Evolutionary conservation across 2,329 filamentous ascomycete genomes (phyloP).

Genomic region (Ploettnerulaceae sp.): DNA sequence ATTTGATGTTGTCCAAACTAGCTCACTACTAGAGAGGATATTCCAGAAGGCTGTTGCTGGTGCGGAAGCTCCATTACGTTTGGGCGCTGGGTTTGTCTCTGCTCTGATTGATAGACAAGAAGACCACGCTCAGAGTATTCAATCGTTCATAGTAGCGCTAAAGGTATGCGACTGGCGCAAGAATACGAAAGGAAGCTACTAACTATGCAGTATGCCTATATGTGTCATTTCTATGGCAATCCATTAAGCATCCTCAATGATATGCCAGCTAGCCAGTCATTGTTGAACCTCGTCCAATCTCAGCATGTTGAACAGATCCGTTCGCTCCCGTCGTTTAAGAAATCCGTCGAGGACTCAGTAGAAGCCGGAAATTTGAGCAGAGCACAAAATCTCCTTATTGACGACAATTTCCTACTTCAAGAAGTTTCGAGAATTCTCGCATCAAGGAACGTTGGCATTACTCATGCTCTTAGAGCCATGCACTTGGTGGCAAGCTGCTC

Average conservation of each 20-base stretch:
- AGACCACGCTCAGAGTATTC: constrained; percentile 72
- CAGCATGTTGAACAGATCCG: constrained; percentile 65
- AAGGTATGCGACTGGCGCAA: too few relatives aligned
- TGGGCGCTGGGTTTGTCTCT: constrained; percentile 60
- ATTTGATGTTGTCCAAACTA: constrained; percentile 72
- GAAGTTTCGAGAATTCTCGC: constrained; percentile 36
- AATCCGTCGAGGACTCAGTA: constrained; percentile 45
- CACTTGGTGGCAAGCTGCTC: constrained; percentile 39
- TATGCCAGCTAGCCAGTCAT: constrained; percentile 30
- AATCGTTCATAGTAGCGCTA: constrained; percentile 64
- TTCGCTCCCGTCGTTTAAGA: constrained; percentile 63
- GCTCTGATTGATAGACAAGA: constrained; percentile 66
- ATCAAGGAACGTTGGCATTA: constrained; percentile 38
- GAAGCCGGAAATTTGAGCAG: constrained; percentile 39
- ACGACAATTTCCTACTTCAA: constrained; percentile 48
- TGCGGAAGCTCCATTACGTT: constrained; percentile 49
- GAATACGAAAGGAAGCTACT: too few relatives aligned
- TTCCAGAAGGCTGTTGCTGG: constrained; percentile 62
- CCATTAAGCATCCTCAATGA: constrained; percentile 60
- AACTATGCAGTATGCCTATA: constrained; percentile 64
- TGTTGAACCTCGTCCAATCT: constrained; percentile 41
- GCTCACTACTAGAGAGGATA: constrained; percentile 66
- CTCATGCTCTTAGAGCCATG: constrained; percentile 44
- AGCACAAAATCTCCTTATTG: constrained; percentile 53
- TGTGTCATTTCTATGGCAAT: constrained; percentile 82